Evolutionary conservation across 2,329 filamentous ascomycete genomes (phyloP).

Genomic region (Phoma sp.): DNA sequence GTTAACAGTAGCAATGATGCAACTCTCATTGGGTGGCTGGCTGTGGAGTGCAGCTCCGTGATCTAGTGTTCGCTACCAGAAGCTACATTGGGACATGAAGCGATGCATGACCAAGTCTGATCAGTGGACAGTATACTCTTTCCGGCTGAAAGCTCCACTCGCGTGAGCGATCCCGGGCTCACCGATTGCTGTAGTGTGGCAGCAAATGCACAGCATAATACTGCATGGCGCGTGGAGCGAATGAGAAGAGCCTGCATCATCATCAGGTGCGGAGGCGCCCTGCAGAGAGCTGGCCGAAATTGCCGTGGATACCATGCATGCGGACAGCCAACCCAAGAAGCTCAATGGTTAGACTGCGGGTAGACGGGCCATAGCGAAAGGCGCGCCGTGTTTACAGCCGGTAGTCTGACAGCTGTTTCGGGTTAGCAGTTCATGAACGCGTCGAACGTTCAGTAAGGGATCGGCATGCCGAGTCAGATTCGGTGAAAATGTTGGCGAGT

Average conservation of each 20-base stretch:
- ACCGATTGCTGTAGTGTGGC: background rate
- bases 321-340: background rate
- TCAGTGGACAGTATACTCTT: background rate
- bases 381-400: background rate
- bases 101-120: slow-evolving; percentile 13
- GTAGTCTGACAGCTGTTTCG: background rate
- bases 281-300: background rate
- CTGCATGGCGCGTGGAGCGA: slow-evolving; percentile 4
- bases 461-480: slow-evolving; percentile 4
- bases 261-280: background rate
- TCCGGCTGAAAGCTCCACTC: slow-evolving; percentile 13
- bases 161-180: background rate
- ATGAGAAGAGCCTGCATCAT: background rate
- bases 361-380: background rate
- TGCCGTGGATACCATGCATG: background rate
- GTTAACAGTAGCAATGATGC: slow-evolving; percentile 13
- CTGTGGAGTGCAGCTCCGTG: slow-evolving; percentile 17
- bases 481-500: background rate
- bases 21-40: slow-evolving; percentile 25
- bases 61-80: slow-evolving; percentile 20
- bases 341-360: background rate
- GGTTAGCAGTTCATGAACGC: background rate
- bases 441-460: background rate
- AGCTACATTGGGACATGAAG: slow-evolving; percentile 10
- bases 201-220: slow-evolving; percentile 3